Percentiles rank a stretch among this genome's conserved stretches.
Conservation (phyloP, 495 filamentous ascomycete genomes). For the Aspergillus baeticus region DNA sequence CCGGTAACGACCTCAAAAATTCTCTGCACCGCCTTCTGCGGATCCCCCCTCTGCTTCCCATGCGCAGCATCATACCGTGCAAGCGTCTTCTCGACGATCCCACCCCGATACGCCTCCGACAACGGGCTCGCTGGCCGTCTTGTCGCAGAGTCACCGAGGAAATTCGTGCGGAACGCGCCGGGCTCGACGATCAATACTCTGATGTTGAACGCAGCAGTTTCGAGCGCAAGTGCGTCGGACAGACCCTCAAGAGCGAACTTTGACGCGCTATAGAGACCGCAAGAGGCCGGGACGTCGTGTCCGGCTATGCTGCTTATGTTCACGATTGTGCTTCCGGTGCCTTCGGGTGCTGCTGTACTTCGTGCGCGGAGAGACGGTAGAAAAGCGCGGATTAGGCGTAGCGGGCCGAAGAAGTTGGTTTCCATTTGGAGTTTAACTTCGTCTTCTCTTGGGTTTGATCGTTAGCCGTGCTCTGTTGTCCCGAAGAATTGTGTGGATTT, state of each 20-base stretch:
- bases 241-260: constrained; percentile 53
- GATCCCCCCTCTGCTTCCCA: constrained; percentile 40
- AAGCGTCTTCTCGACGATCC: constrained; percentile 6
- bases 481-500: not conserved
- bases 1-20: constrained; percentile 46
- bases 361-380: constrained; percentile 47
- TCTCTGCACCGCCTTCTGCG: constrained; percentile 39
- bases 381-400: constrained; percentile 44
- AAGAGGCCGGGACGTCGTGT: constrained; percentile 35
- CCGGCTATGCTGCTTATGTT: constrained; percentile 48
- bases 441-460: constrained; percentile 16
- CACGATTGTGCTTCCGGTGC: constrained; percentile 43
- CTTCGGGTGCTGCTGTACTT: no score
- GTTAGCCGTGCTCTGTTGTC: not conserved
- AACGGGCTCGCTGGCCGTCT: constrained; percentile 4
- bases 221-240: constrained; percentile 1
- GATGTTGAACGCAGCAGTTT: constrained; percentile 1
- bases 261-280: constrained; percentile 48
- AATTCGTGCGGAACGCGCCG: constrained; percentile 14
- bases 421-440: constrained; percentile 23
- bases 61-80: not conserved
- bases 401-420: constrained; percentile 49
- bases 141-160: constrained; percentile 2
- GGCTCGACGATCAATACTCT: constrained; percentile 4
- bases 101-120: constrained; percentile 10